Conservation (phyloP, 2,329 filamentous ascomycete genomes). For the Shiraia sp. region DNA sequence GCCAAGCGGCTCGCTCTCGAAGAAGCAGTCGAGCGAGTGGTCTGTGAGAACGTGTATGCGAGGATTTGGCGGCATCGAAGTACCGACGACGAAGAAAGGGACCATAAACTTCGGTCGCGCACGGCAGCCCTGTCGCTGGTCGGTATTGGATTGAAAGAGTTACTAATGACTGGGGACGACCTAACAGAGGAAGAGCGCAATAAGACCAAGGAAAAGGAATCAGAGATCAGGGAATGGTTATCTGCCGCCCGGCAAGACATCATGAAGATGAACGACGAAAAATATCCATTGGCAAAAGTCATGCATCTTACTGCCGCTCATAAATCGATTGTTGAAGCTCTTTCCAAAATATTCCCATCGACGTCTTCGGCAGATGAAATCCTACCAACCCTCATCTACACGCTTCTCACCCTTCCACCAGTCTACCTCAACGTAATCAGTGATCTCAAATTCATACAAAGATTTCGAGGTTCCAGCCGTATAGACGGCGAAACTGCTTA, state of each 20-base stretch:
- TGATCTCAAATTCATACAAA: slow-evolving; percentile 91
- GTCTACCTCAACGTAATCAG: slow-evolving; percentile 88
- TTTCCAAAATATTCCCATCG: slow-evolving; percentile 67
- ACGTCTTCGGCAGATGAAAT: slow-evolving; percentile 95
- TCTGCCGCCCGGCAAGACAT: slow-evolving; percentile 70
- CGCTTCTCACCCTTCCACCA: slow-evolving; percentile 85
- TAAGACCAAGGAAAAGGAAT: slow-evolving; percentile 55
- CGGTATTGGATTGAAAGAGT: slow-evolving; percentile 82
- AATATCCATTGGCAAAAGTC: slow-evolving; percentile 88
- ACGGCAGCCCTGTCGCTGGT: slow-evolving; percentile 90
- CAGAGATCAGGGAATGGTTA: slow-evolving; percentile 74
- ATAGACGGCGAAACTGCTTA: slow-evolving; percentile 94
- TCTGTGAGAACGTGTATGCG: slow-evolving; percentile 81
- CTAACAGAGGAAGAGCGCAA: slow-evolving; percentile 61
- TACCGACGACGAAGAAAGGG: slow-evolving; percentile 91
- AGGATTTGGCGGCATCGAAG: slow-evolving; percentile 89
- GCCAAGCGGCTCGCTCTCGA: slow-evolving; percentile 77
- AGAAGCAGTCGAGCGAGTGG: slow-evolving; percentile 85
- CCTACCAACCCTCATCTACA: slow-evolving; percentile 94
- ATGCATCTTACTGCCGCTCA: slow-evolving; percentile 86
- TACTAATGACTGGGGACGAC: slow-evolving; percentile 63
- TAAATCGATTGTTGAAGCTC: slow-evolving; percentile 90
- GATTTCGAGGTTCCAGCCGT: slow-evolving; percentile 83
- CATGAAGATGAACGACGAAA: slow-evolving; percentile 80
- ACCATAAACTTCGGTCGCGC: slow-evolving; percentile 92